These are phyloP conservation scores for Candida sp. DNA, from an alignment of 1,139 yeast genomes.

Conservation along the genomic window DNA sequence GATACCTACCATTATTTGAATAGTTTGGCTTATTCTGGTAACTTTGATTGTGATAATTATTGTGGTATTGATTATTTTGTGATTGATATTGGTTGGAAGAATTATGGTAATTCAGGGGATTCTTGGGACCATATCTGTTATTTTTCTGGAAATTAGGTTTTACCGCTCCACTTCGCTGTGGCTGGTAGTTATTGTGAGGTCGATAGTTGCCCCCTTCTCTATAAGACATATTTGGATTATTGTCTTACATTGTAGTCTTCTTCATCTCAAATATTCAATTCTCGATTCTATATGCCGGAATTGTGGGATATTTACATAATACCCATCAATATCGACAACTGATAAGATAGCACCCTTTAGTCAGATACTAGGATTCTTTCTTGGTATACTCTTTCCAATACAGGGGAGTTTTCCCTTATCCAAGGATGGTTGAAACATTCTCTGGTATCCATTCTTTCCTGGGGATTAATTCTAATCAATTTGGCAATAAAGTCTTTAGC, in stretches of 20 bases:
- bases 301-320: not conserved
- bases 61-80: not conserved
- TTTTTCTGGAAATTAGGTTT: not conserved
- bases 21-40: not conserved
- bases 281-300: not conserved
- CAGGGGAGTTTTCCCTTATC: constrained; percentile 26
- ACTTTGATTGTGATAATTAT: constrained; percentile 1
- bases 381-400: constrained; percentile 13
- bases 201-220: constrained; percentile 3
- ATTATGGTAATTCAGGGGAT: not conserved
- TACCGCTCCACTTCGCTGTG: constrained; percentile 7
- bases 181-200: not conserved
- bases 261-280: not conserved
- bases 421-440: constrained; percentile 38
- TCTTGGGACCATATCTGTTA: constrained; percentile 1
- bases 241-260: not conserved
- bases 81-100: not conserved
- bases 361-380: constrained; percentile 4
- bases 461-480: constrained; percentile 38
- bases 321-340: not conserved
- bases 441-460: constrained; percentile 25
- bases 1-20: not conserved
- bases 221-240: constrained; percentile 5
- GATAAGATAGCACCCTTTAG: too few species aligned
- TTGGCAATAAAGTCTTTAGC: constrained; percentile 44